phyloP scores from a whole-genome alignment of 2,329 filamentous ascomycete genomes.

The Trichoderma sp. region DNA sequence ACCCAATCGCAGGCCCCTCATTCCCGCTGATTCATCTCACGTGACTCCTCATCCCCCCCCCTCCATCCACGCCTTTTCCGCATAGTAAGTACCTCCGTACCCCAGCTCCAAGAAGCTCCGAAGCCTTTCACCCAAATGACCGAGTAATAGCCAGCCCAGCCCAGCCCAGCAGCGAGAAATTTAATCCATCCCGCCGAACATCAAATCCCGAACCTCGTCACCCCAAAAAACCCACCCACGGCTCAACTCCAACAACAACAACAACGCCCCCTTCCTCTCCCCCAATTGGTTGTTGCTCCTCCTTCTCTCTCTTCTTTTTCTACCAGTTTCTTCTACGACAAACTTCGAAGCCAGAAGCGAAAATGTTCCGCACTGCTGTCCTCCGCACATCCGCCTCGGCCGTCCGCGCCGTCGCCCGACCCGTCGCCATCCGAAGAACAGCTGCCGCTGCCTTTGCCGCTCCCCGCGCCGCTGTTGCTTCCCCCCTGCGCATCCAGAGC shows the following conservation, averaged over 20 bases:
- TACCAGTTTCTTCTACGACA: neutral
- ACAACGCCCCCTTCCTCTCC: neutral
- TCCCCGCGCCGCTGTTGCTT: constrained; percentile 45
- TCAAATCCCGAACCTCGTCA: constrained; percentile 11
- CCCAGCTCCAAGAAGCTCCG: constrained; percentile 34
- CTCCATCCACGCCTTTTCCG: constrained; percentile 16
- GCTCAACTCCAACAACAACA: constrained; percentile 28
- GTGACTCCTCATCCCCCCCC: constrained; percentile 21
- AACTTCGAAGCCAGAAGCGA: neutral
- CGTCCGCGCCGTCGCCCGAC: constrained; percentile 49
- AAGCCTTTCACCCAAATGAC: constrained; percentile 33
- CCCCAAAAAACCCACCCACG: constrained; percentile 19
- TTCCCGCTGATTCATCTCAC: constrained; percentile 29
- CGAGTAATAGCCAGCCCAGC: constrained; percentile 31
- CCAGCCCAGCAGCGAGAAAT: constrained; percentile 45
- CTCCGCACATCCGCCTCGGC: constrained; percentile 69
- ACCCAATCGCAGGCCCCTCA: constrained; percentile 19
- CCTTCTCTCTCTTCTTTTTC: neutral
- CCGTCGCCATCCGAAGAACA: constrained; percentile 56
- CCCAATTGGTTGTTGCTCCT: constrained; percentile 20
- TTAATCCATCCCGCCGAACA: constrained; percentile 44
- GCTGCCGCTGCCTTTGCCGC: constrained; percentile 63
- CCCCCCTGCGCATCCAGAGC: constrained; percentile 60
- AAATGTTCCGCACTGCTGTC: constrained; percentile 87
- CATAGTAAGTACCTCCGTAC: neutral